Base-by-base conservation (phyloP, 345 rosid species). In the Eucalyptus polyanthemos region DNA sequence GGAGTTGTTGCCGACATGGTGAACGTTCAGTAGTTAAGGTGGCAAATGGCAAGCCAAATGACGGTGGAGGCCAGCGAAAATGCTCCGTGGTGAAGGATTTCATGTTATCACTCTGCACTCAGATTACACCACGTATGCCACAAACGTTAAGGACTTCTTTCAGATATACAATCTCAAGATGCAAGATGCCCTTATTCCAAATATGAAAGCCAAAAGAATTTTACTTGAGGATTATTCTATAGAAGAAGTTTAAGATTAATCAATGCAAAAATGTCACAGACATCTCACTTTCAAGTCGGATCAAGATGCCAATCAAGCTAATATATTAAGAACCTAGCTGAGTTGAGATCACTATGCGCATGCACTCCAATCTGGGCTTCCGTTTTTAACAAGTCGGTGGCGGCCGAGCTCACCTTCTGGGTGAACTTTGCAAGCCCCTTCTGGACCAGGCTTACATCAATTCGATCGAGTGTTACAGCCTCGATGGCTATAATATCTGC, bases 401-500 rank as follows among this genome's bases (percentile, higher is more conserved):
- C 92, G 16, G 99, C 99, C 29, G 99, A 94, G 58, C 91, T 92
- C 47, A 97, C 94, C 91, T 96, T 95, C 94, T 95, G 98, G 50
- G 92, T 94, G 94, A 95, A 97, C n/a, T 97, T 98, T 60, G 97
- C 93, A 37, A 97, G 94, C 60, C 98, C 98, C 92, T 97, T 96
- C 93, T 97, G 98, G 76, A 97, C 99, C 90, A 93, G 90, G 93
- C 89, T 91, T 5, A 95, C 91, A 86, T 97, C 99, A 34, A 97
- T 95, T 40, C 15, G 94, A 53, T 97, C 98, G 25, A 97, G 24
- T 16, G 98, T 96, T 80, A 97, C 98, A 12, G 98, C 99, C 92
- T 97, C 98, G 19, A 96, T 91, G 13, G 96, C 98, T 3, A 97
- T 91, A 27, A 97, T 89, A 91, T 97, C 99, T 47, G 99, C 98